Conservation (phyloP, 192 early-diverging fungal species). For the Geranomyces variabilis region DNA sequence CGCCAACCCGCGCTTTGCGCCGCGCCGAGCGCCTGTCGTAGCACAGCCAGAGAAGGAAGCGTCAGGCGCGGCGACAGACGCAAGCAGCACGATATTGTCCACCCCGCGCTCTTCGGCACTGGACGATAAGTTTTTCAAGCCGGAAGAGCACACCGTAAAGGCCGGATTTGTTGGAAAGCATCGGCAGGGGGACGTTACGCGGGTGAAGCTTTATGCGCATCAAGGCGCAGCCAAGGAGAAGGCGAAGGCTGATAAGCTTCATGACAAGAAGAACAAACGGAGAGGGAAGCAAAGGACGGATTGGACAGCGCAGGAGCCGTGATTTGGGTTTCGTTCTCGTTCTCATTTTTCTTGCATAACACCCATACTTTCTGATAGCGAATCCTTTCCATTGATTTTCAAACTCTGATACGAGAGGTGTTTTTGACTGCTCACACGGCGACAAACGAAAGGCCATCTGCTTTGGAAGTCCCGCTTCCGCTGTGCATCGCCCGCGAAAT, state of each 20-base stretch:
- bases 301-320: slow-evolving; percentile 35
- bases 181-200: slow-evolving; percentile 36
- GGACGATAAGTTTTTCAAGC: slow-evolving; percentile 17
- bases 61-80: slow-evolving; percentile 7
- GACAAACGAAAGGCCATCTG: too few species aligned
- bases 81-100: neutral
- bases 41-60: slow-evolving; percentile 37
- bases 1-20: slow-evolving; percentile 57
- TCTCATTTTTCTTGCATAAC: too few species aligned
- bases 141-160: slow-evolving; percentile 17
- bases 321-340: too few species aligned
- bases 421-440: too few species aligned
- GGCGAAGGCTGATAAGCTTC: slow-evolving; percentile 54
- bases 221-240: slow-evolving; percentile 47
- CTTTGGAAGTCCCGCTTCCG: too few species aligned
- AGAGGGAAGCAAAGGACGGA: slow-evolving; percentile 69
- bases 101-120: slow-evolving; percentile 1
- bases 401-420: too few species aligned
- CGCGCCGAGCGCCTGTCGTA: slow-evolving; percentile 9
- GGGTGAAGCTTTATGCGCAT: slow-evolving; percentile 68
- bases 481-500: too few species aligned
- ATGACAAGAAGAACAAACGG: slow-evolving; percentile 78
- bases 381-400: too few species aligned
- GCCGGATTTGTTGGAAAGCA: slow-evolving; percentile 49
- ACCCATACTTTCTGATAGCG: too few species aligned